phyloP scores from a whole-genome alignment of 495 filamentous ascomycete genomes.

The Penicillium macrosclerotiorum region DNA sequence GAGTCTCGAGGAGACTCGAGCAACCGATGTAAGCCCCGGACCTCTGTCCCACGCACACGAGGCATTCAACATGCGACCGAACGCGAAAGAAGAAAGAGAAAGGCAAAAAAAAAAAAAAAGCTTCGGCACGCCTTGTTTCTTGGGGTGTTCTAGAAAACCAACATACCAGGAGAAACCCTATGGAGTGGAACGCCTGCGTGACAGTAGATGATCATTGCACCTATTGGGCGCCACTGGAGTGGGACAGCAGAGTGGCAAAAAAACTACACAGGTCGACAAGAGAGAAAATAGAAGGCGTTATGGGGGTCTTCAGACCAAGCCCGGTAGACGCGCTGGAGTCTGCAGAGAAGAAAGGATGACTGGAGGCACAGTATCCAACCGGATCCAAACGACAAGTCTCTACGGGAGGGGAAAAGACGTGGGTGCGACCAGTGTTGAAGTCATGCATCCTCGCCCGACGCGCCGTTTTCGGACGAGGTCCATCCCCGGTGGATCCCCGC shows the following conservation, averaged over 20 bases:
- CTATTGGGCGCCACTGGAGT: slow-evolving; percentile 12
- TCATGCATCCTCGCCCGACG: background rate
- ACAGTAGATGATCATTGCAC: slow-evolving; percentile 14
- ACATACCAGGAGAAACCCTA: too few relatives aligned
- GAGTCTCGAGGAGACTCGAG: background rate
- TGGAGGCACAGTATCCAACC: too few relatives aligned
- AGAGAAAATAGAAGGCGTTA: too few relatives aligned
- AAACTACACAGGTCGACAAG: too few relatives aligned
- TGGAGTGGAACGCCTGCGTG: slow-evolving; percentile 8
- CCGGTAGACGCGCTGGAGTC: too few relatives aligned
- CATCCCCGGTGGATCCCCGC: too few relatives aligned
- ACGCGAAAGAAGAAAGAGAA: slow-evolving; percentile 3
- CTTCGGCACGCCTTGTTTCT: slow-evolving; percentile 17
- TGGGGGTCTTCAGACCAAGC: too few relatives aligned
- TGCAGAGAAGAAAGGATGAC: too few relatives aligned
- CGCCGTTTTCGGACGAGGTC: slow-evolving; percentile 6
- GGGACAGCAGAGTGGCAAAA: slow-evolving; percentile 15
- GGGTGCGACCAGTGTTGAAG: background rate
- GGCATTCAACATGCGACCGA: too few relatives aligned
- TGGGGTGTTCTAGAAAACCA: slow-evolving; percentile 33
- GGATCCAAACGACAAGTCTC: too few relatives aligned
- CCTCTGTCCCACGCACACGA: too few relatives aligned
- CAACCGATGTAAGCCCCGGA: too few relatives aligned
- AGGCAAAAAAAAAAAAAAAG: slow-evolving; percentile 12
- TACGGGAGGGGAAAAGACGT: background rate